phyloP scores from a whole-genome alignment of 106 monocot species.

The Dioscorea dumetorum region DNA sequence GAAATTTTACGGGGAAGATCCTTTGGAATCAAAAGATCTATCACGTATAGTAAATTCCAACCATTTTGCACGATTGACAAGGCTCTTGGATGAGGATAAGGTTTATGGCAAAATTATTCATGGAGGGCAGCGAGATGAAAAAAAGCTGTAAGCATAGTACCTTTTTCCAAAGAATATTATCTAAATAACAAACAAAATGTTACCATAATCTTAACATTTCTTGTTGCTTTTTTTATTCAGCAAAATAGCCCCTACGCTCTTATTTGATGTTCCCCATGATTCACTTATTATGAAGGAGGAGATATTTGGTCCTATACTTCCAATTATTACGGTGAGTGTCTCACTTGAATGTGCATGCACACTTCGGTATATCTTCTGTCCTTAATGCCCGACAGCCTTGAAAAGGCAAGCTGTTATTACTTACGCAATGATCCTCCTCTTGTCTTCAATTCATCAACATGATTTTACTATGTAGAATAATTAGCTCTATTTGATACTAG shows the following conservation, averaged over 20 bases:
- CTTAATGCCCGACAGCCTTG: too few species aligned
- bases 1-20: conserved; percentile 57
- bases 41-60: conserved; percentile 61
- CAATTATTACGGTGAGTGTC: conserved; percentile 44
- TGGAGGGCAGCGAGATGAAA: conserved; percentile 56
- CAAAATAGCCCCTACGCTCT: conserved; percentile 45
- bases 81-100: conserved; percentile 50
- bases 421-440: neutral
- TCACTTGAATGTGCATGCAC: neutral
- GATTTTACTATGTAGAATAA: neutral
- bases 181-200: too few species aligned
- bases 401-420: neutral
- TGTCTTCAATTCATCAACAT: neutral
- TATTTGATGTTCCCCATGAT: conserved; percentile 62
- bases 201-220: too few species aligned
- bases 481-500: conserved; percentile 10
- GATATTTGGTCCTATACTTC: conserved; percentile 73
- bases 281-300: conserved; percentile 60
- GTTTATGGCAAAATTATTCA: conserved; percentile 48
- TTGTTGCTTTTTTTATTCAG: conserved; percentile 12
- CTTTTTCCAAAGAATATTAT: too few species aligned
- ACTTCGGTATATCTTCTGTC: too few species aligned
- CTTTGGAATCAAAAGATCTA: conserved; percentile 45
- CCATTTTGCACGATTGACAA: conserved; percentile 53
- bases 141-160: conserved; percentile 37